Evolutionary conservation across 768 basidiomycete species (phyloP), one percentile per base, ranked within the genome.

Genomic region (Cyclocybe aegerita): DNA sequence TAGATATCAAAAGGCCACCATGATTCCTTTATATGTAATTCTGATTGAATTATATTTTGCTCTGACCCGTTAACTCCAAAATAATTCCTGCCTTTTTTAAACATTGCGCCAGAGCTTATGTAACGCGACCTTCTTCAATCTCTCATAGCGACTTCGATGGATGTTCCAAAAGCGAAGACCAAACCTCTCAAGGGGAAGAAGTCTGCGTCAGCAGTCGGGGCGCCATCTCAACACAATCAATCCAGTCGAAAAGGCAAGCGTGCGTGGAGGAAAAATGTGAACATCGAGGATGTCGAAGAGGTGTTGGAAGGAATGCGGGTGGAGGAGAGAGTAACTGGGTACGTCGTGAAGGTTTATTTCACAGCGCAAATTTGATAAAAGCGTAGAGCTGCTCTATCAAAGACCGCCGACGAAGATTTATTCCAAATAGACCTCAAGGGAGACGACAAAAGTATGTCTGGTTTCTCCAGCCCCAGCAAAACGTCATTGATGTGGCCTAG

Each of bases 231-330:
- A 52, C 78, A 74, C 45, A 77, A 68, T 15, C 93, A 95, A 66
- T 67, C 83, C 0, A 90, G 86, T 59, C 74, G 93, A 50, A 96
- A 93, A 66, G 91, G 93, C n/a, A 96, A 96, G 66, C 83, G 81
- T 49, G 83, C 93, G 41, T 96, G 94, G 94, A 71, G 94, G 64
- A 96, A 97, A 72, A 91, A 97, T 67, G 85, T 96, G 46, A 85
- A 96, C 64, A 79, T 96, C 43, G 80, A 82, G 17, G 84, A 83
- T 43, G 84, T 94, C 14, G 93, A 95, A 59, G 72, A 76, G 41
- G 84, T 82, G 2, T 61, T 95, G 55, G 93, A 95, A 66, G 79
- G 73, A 50, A 71, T 90, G 53, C 74, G 93, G 47, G 80, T 79
- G n/a, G 90, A 95, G 64, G 93, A 95, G 64, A 74, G 90, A 48